A percentile compares a stretch with the other conserved stretches of the same genome.
phyloP scores from a whole-genome alignment of 495 filamentous ascomycete genomes.

The Aspergillus mulundensis region DNA sequence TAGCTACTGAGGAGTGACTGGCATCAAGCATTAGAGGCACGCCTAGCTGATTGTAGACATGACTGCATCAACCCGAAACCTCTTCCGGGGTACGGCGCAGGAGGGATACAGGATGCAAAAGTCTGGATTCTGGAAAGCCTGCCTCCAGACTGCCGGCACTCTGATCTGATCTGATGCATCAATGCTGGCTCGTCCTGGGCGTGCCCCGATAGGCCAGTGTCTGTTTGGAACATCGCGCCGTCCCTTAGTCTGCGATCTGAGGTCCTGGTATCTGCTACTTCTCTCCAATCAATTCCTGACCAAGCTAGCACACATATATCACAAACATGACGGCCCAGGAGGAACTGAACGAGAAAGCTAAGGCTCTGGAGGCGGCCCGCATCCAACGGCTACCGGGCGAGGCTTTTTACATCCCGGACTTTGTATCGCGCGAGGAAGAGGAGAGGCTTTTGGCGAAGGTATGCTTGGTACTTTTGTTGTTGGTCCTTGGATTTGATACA shows the following conservation, averaged over 20 bases:
- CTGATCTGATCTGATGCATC: slow-evolving; percentile 7
- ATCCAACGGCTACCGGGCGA: slow-evolving; percentile 58
- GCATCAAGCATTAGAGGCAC: not conserved
- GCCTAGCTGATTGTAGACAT: slow-evolving; percentile 6
- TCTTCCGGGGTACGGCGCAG: too few species aligned
- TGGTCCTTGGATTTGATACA: too few species aligned
- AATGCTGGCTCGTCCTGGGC: not conserved
- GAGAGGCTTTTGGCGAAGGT: slow-evolving; percentile 64
- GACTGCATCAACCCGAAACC: not conserved
- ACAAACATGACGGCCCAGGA: too few species aligned
- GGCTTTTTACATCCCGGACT: slow-evolving; percentile 84
- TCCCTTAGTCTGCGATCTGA: not conserved
- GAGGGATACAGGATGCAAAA: not conserved
- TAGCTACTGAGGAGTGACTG: too few species aligned
- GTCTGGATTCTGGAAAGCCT: not conserved
- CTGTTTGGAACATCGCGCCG: not conserved
- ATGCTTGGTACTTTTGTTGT: slow-evolving; percentile 3
- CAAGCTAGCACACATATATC: too few species aligned
- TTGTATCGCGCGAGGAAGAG: slow-evolving; percentile 79
- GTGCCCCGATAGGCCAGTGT: not conserved
- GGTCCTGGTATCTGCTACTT: not conserved
- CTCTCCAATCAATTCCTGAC: not conserved
- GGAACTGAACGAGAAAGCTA: slow-evolving; percentile 17
- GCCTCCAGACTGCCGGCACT: not conserved
- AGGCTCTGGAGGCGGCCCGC: slow-evolving; percentile 40